Evolutionary conservation across 139 green algal genomes (phyloP).

Genomic region (Chlamydomonas sphaeroides): DNA sequence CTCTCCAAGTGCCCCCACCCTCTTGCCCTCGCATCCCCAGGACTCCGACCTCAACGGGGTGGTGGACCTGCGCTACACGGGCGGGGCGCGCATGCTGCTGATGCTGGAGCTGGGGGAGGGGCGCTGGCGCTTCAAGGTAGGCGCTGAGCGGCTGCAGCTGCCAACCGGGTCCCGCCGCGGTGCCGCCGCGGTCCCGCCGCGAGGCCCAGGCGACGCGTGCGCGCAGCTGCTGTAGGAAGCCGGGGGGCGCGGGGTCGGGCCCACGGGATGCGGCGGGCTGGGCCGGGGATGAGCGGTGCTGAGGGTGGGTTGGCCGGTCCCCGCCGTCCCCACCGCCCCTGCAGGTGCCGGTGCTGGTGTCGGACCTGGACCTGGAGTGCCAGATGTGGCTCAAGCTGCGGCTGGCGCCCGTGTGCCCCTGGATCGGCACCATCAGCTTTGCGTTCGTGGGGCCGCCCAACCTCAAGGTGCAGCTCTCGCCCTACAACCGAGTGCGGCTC

Average conservation of each 20-base stretch:
- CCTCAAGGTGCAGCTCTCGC: conserved; percentile 93
- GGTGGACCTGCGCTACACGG: conserved; percentile 91
- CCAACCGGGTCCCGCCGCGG: too few relatives aligned
- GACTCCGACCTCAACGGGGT: conserved; percentile 72
- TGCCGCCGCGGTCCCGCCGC: too few relatives aligned
- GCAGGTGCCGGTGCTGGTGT: conserved; percentile 89
- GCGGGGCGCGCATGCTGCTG: conserved; percentile 92
- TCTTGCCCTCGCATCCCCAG: neutral
- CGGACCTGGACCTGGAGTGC: conserved; percentile 94
- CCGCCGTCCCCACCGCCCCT: neutral
- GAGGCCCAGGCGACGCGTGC: too few relatives aligned
- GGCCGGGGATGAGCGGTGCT: too few relatives aligned
- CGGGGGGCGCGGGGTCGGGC: too few relatives aligned
- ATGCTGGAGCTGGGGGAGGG: conserved; percentile 84
- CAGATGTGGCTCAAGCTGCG: conserved; percentile 95
- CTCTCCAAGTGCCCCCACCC: neutral
- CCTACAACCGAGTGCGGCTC: conserved; percentile 92
- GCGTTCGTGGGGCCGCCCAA: conserved; percentile 90
- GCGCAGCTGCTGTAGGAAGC: too few relatives aligned
- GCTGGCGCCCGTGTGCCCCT: conserved; percentile 92
- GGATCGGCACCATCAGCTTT: conserved; percentile 89
- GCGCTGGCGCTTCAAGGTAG: conserved; percentile 65
- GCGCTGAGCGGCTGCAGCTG: neutral
- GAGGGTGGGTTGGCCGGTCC: too few relatives aligned
- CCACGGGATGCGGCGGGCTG: too few relatives aligned